These are phyloP conservation scores for Incumbomyces lentus DNA, from an alignment of 2,329 filamentous ascomycete genomes.

Conservation along the genomic window DNA sequence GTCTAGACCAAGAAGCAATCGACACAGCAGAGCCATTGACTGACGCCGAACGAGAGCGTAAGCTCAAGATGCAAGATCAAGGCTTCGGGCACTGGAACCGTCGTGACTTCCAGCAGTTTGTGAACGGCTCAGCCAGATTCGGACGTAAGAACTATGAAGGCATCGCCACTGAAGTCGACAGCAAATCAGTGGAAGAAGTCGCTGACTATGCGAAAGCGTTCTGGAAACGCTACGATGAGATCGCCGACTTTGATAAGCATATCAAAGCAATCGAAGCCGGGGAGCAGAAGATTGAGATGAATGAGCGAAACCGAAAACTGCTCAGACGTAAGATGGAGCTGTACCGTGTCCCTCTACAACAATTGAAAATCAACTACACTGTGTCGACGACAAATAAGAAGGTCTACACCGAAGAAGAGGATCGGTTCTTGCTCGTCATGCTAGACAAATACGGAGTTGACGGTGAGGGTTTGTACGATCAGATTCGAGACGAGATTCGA, in stretches of 20 bases:
- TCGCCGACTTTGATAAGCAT: constrained; percentile 79
- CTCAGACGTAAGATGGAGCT: constrained; percentile 90
- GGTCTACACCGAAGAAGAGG: constrained; percentile 97
- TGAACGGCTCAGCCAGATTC: constrained; percentile 89
- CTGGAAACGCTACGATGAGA: constrained; percentile 89
- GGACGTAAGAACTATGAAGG: constrained; percentile 75
- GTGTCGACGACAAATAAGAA: constrained; percentile 99
- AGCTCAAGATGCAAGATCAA: constrained; percentile 66
- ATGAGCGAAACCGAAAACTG: constrained; percentile 86
- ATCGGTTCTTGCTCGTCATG: constrained; percentile 87
- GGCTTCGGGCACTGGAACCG: constrained; percentile 95
- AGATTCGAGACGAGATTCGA: constrained; percentile 92
- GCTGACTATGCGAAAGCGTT: constrained; percentile 84
- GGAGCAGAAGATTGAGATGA: constrained; percentile 78
- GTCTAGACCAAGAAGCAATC: constrained; percentile 81
- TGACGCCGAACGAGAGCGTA: constrained; percentile 80
- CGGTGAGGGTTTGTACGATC: constrained; percentile 79
- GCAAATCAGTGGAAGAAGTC: constrained; percentile 75
- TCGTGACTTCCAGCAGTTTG: constrained; percentile 94
- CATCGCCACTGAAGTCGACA: constrained; percentile 84
- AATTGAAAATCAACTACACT: constrained; percentile 97
- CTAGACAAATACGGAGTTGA: constrained; percentile 88
- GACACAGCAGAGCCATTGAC: constrained; percentile 82
- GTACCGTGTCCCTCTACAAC: constrained; percentile 94
- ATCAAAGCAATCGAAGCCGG: constrained; percentile 84